Evolutionary conservation across 768 basidiomycete species (phyloP).

Genomic region (Rhizopogon sp.): DNA sequence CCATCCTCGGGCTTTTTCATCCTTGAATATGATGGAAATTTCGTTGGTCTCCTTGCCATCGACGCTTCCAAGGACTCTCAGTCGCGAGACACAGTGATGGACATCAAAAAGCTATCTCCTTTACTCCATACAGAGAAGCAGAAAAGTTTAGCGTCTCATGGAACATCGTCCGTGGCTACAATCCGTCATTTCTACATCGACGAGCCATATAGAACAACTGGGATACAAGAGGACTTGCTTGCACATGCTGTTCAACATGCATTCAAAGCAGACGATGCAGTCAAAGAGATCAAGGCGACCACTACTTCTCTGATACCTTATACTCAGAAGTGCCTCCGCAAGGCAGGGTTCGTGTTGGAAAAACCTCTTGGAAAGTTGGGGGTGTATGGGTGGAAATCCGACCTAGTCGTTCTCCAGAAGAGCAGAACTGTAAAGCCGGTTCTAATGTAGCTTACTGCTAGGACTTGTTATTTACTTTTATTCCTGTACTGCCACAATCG

Average conservation of each 20-base stretch:
- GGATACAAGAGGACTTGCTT: conserved; percentile 63
- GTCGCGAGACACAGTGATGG: conserved; percentile 20
- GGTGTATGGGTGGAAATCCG: conserved; percentile 52
- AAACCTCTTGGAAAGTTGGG: conserved; percentile 44
- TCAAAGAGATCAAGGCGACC: conserved; percentile 41
- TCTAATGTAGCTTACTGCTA: background rate
- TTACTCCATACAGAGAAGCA: conserved; percentile 7
- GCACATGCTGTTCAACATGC: conserved; percentile 51
- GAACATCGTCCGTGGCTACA: conserved; percentile 46
- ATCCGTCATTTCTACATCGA: conserved; percentile 77
- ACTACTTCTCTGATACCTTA: conserved; percentile 53
- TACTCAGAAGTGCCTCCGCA: conserved; percentile 36
- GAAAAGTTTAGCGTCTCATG: conserved; percentile 18
- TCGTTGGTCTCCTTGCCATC: conserved; percentile 66
- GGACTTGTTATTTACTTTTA: too few species aligned
- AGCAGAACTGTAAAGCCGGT: conserved; percentile 10
- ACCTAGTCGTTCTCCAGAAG: conserved; percentile 38
- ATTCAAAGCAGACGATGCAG: conserved; percentile 40
- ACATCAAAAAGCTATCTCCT: conserved; percentile 17
- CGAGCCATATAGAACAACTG: conserved; percentile 50
- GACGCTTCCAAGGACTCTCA: conserved; percentile 50
- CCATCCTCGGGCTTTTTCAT: conserved; percentile 69
- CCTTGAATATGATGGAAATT: conserved; percentile 50
- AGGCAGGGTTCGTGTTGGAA: conserved; percentile 46
- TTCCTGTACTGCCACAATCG: background rate